Evolutionary conservation across 495 filamentous ascomycete genomes (phyloP), one percentile per base, ranked within the genome.

Genomic region (Penicillium egyptiacum): DNA sequence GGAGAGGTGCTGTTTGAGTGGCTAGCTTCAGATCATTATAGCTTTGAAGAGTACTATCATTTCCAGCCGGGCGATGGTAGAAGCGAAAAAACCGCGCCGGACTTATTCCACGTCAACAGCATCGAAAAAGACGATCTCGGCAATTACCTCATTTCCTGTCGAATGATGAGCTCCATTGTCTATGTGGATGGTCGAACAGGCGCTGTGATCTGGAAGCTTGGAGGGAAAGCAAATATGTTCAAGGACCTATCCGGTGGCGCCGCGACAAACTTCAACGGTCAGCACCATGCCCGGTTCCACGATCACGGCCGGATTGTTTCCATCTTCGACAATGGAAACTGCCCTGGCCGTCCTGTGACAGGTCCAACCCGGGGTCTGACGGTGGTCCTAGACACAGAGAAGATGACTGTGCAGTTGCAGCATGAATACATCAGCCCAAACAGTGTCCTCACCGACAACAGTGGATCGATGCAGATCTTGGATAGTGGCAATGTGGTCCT

Each of bases 61-160:
- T 23, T 50, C 30, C 47, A 37, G 11, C 47, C 47, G 5, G 20
- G 47, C 10, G 47, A 50, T 14, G 47, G 47, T 1, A 35, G 17
- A 50, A 50, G 9, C 2, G 19, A 35, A 14, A 20, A 31, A 37
- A 50, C 28, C 0, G 30, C 47, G 2, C 30, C 19, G 44, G 75
- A 76, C 57, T 70, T 51, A 3, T 74, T 75, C 47, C 62, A 68
- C 37, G 23, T 68, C 3, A 68, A 68, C 49, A 63, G 62, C 33
- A 65, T 68, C 44, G 46, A 68, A 16, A 68, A 68, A 58, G 62
- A 60, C 28, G 33, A 60, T 54, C 59, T 60, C 6, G 77, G 79
- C n/a, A 76, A 80, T 61, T 83, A 80, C 56, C 64, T 83, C 14
- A 73, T 83, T 41, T 82, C 79, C 0, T 73, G 74, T n/a, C 77